These are phyloP conservation scores for Pseudocercospora eumusae DNA, from an alignment of 2,329 filamentous ascomycete species.

Conservation along the genomic window DNA sequence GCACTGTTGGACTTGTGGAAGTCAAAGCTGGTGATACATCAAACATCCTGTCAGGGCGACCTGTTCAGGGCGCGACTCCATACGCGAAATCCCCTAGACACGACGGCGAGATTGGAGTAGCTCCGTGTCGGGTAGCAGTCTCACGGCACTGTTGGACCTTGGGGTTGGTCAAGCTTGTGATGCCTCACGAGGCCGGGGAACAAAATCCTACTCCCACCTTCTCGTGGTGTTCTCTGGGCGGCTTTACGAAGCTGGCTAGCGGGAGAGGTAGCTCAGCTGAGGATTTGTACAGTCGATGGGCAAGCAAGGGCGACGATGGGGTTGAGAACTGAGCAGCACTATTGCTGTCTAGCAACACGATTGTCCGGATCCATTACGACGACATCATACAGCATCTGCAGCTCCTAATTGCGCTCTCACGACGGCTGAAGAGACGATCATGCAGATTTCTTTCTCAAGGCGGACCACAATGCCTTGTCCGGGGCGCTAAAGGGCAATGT, in stretches of 20 bases:
- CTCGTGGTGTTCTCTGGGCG: constrained; percentile 16
- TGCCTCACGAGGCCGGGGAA: constrained; percentile 1
- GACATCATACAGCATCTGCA: background rate
- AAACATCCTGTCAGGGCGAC: constrained; percentile 13
- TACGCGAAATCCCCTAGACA: background rate
- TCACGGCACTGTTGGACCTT: constrained; percentile 3
- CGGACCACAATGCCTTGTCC: background rate
- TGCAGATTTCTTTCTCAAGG: background rate
- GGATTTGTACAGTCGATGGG: background rate
- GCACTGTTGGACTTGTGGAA: constrained; percentile 9
- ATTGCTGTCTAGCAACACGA: background rate
- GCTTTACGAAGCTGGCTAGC: constrained; percentile 18
- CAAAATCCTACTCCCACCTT: constrained; percentile 15
- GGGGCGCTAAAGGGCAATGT: background rate
- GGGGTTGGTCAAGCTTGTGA: constrained; percentile 1
- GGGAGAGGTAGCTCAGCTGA: constrained; percentile 10
- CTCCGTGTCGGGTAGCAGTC: constrained; percentile 1
- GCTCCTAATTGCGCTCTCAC: background rate
- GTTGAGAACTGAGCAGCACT: background rate
- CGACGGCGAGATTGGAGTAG: background rate
- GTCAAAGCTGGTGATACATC: background rate
- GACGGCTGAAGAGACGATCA: background rate
- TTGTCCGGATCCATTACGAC: background rate
- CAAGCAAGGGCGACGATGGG: background rate
- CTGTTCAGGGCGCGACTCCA: background rate